These are phyloP conservation scores for Fragaria iinumae DNA, from an alignment of 306 rosid species.

Conservation along the genomic window DNA sequence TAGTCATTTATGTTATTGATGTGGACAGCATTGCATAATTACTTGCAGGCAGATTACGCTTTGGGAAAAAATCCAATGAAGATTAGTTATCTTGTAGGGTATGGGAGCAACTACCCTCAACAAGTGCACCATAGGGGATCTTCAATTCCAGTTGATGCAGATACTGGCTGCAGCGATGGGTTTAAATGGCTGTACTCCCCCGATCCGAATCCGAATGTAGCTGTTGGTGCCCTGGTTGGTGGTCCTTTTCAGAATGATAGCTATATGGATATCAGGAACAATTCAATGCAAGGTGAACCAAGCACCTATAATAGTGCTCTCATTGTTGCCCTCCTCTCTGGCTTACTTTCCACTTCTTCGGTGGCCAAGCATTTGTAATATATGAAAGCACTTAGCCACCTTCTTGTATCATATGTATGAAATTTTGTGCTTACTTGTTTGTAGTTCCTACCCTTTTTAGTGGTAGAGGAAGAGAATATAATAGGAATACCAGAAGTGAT, in stretches of 20 bases:
- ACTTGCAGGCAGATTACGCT: constrained; percentile 56
- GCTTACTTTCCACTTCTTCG: constrained; percentile 53
- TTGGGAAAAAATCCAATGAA: constrained; percentile 52
- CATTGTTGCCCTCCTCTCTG: constrained; percentile 60
- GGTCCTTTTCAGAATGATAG: constrained; percentile 67
- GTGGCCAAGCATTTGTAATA: constrained; percentile 25
- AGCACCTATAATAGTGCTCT: constrained; percentile 58
- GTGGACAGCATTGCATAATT: not conserved
- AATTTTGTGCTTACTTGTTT: not conserved
- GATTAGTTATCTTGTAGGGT: constrained; percentile 70
- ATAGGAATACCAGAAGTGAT: not conserved
- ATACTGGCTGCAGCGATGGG: constrained; percentile 56
- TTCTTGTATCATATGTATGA: constrained; percentile 23
- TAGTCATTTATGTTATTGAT: not conserved
- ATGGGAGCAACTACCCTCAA: constrained; percentile 50
- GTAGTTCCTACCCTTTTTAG: not conserved
- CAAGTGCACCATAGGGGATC: constrained; percentile 67
- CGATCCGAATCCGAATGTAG: constrained; percentile 54
- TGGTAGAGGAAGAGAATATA: not conserved
- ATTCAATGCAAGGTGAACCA: constrained; percentile 65
- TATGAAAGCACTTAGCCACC: constrained; percentile 12
- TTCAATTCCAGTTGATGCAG: constrained; percentile 58
- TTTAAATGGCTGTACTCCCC: constrained; percentile 52
- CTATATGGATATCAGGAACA: constrained; percentile 50
- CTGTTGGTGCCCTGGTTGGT: constrained; percentile 67